These are phyloP conservation scores for Barnettozyma botsteinii DNA, from an alignment of 805 yeast genomes.

Conservation along the genomic window DNA sequence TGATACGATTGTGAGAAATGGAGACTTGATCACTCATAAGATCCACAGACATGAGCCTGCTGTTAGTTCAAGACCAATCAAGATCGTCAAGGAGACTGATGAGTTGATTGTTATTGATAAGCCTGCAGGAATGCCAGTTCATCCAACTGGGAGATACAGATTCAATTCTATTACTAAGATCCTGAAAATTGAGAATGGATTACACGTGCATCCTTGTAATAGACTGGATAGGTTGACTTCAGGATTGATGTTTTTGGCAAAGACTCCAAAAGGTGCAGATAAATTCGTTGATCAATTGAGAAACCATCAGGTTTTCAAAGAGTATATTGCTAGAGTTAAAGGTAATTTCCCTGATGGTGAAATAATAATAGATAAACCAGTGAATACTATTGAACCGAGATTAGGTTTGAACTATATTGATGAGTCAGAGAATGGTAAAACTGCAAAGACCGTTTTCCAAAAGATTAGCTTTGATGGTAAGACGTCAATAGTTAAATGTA, in stretches of 20 bases:
- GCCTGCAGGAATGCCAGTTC: constrained; percentile 93
- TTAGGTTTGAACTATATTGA: constrained; percentile 51
- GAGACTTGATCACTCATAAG: constrained; percentile 73
- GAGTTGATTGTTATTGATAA: constrained; percentile 80
- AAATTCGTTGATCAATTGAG: constrained; percentile 49
- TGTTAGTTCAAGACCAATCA: constrained; percentile 29
- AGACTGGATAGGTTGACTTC: constrained; percentile 87
- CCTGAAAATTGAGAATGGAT: constrained; percentile 62
- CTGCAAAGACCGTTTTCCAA: constrained; percentile 64
- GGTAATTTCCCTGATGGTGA: constrained; percentile 76
- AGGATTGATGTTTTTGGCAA: constrained; percentile 71
- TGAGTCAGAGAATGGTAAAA: constrained; percentile 38
- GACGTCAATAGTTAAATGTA: constrained; percentile 71
- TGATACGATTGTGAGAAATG: constrained; percentile 67
- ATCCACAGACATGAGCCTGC: constrained; percentile 84
- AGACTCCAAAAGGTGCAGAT: constrained; percentile 52
- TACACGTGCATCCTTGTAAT: constrained; percentile 77
- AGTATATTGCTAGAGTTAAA: constrained; percentile 79
- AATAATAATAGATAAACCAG: constrained; percentile 58
- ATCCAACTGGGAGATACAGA: constrained; percentile 86
- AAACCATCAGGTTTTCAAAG: constrained; percentile 54
- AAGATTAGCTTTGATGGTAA: constrained; percentile 23
- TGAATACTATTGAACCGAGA: constrained; percentile 68
- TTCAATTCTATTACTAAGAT: constrained; percentile 72
- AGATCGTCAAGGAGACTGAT: constrained; percentile 50